Evolutionary conservation across 176 grass and related monocot genomes (phyloP).

Genomic region (Cenchrus americanus): DNA sequence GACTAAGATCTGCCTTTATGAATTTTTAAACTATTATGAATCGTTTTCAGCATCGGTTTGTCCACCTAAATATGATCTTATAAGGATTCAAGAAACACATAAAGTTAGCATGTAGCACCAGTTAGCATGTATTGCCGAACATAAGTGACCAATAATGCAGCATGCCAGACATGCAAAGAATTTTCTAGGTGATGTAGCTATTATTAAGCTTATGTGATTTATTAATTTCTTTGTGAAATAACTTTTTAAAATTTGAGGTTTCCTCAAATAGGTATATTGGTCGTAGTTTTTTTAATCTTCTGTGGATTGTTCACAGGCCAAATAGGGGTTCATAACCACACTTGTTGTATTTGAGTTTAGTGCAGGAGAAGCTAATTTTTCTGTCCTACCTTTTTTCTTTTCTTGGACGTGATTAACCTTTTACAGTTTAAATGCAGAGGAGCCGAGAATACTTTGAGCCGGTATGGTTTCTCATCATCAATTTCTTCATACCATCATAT

Average conservation of each 20-base stretch:
- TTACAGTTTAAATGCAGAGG: conserved; percentile 52
- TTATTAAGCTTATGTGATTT: conserved; percentile 1
- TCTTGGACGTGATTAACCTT: conserved; percentile 33
- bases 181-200: neutral
- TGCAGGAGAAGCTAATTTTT: conserved; percentile 8
- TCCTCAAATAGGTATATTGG: neutral
- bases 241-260: conserved; percentile 12
- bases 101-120: neutral
- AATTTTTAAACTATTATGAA: neutral
- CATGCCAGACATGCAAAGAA: neutral
- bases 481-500: conserved; percentile 15
- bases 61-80: neutral
- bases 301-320: conserved; percentile 5
- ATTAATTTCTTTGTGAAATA: conserved; percentile 16
- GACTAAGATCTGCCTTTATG: conserved; percentile 13
- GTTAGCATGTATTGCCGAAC: conserved; percentile 12
- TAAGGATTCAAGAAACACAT: conserved; percentile 19
- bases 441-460: conserved; percentile 42
- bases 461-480: conserved; percentile 41
- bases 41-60: neutral
- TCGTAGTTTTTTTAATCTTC: neutral
- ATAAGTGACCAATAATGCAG: conserved; percentile 7
- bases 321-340: conserved; percentile 23
- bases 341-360: conserved; percentile 11
- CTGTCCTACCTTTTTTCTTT: conserved; percentile 29